Evolutionary conservation across 306 rosid species (phyloP), one percentile per base, ranked within the genome.

Genomic region (Castanopsis chinensis): DNA sequence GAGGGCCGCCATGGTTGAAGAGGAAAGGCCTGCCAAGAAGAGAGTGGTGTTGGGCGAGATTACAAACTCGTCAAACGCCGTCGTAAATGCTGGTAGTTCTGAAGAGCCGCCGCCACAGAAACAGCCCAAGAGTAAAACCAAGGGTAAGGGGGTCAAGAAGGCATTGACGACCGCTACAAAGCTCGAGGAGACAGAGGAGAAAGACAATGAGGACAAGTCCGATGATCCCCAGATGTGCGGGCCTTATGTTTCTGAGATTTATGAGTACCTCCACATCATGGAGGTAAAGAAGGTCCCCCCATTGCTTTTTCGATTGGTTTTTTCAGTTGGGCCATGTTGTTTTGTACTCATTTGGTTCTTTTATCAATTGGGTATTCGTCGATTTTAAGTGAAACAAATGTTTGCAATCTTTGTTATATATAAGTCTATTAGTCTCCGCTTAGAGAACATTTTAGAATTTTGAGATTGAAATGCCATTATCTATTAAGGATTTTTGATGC

Each of bases 1-100:
- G 85, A 77, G 94, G 76, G 53, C 53, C 57, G 85, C 90, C 69
- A 20, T 79, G 12, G 25, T 56, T 17, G 91, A 88, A 19, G 82
- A 70, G 0, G 87, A 68, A 0, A 2, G 71, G 57, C 13, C 79
- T 1, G 51, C 41, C 8, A 95, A 90, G 85, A 91, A 83, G 85
- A 90, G 99, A 30, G 91, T 87, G 33, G 96, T 80, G 49, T 79
- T 95, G 32, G 92, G 96, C 4, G 97, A 95, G 57, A 77, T 95
- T 32, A 74, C 90, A 0, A 88, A 90, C 19, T 19, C 82, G 43
- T 23, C 84, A 6, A 84, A 78, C 74, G 74, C 57, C 35, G 17
- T 20, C 19, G 17, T 49, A 49, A 68, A 43, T 55, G 56, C 76
- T 1, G 63, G 37, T 3, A 58, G 37, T 45, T 20, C 82, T 0